phyloP scores from a whole-genome alignment of 495 filamentous ascomycete genomes.

The Neurospora sp. region DNA sequence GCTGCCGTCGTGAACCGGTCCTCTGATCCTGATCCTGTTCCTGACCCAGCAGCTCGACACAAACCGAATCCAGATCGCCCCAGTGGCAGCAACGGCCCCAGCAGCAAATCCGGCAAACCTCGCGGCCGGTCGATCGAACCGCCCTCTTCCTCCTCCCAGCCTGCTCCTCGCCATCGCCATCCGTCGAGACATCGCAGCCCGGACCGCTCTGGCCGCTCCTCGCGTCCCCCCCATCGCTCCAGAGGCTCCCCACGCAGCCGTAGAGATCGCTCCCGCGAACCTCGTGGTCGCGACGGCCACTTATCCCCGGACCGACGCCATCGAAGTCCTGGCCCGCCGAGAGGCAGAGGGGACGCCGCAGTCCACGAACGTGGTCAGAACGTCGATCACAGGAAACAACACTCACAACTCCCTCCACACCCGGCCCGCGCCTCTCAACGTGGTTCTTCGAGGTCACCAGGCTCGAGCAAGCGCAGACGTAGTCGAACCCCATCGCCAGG shows the following conservation, averaged over 20 bases:
- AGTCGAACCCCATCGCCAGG: slow-evolving; percentile 23
- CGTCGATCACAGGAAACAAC: neutral
- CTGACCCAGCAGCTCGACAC: neutral
- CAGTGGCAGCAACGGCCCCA: slow-evolving; percentile 1
- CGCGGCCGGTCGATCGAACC: slow-evolving; percentile 4
- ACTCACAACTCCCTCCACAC: neutral
- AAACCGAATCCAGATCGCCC: neutral
- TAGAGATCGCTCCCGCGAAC: slow-evolving; percentile 24
- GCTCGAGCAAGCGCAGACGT: slow-evolving; percentile 28
- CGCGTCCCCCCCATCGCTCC: slow-evolving; percentile 14
- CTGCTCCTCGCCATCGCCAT: slow-evolving; percentile 7
- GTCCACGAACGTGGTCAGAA: neutral
- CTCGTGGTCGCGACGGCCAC: slow-evolving; percentile 22
- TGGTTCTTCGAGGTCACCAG: slow-evolving; percentile 21
- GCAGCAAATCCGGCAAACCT: slow-evolving; percentile 9
- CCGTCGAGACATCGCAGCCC: slow-evolving; percentile 23
- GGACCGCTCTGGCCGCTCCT: slow-evolving; percentile 19
- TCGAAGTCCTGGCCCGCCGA: slow-evolving; percentile 7
- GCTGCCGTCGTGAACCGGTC: slow-evolving; percentile 21
- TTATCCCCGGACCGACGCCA: slow-evolving; percentile 17
- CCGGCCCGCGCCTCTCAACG: slow-evolving; percentile 7
- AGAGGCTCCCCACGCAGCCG: slow-evolving; percentile 11
- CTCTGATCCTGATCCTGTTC: slow-evolving; percentile 5
- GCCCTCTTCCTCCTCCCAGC: slow-evolving; percentile 5
- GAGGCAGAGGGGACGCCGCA: slow-evolving; percentile 14